Conservation (phyloP, 2,329 filamentous ascomycete genomes). For the Corinectria fuckeliana region DNA sequence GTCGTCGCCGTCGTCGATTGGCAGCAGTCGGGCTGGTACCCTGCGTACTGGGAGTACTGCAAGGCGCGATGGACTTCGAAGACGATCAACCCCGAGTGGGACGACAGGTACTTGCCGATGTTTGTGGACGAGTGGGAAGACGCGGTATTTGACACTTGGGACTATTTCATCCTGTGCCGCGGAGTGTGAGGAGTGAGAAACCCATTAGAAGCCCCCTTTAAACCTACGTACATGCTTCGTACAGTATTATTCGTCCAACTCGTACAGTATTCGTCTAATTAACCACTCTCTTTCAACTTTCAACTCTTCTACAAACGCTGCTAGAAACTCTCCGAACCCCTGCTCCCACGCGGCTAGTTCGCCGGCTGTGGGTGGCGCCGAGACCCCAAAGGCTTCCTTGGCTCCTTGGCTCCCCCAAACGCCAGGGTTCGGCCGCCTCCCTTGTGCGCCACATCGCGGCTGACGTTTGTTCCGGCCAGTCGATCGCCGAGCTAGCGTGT, state of each 20-base stretch:
- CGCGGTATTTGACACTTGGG: neutral
- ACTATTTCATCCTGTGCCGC: neutral
- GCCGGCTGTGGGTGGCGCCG: constrained; percentile 5
- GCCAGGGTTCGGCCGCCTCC: constrained; percentile 31
- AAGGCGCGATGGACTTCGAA: constrained; percentile 34
- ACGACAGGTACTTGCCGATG: constrained; percentile 38
- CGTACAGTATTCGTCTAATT: too few relatives aligned
- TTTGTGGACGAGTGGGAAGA: constrained; percentile 43
- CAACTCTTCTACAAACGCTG: too few relatives aligned
- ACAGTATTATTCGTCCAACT: too few relatives aligned
- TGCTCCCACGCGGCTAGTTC: constrained; percentile 20
- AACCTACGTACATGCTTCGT: too few relatives aligned
- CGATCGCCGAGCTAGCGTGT: neutral
- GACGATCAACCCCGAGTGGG: constrained; percentile 40
- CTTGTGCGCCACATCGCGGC: neutral
- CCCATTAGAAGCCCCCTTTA: neutral
- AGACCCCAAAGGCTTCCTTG: neutral
- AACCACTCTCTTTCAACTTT: neutral
- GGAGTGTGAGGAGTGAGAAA: neutral
- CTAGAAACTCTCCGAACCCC: constrained; percentile 20
- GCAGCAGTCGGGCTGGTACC: constrained; percentile 43
- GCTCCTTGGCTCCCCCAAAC: too few relatives aligned
- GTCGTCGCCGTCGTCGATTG: constrained; percentile 39
- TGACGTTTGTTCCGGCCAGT: neutral
- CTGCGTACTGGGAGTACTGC: constrained; percentile 43